Conservation (phyloP, 352 stramenopile genomes). For the Pythium utonaiense region DNA sequence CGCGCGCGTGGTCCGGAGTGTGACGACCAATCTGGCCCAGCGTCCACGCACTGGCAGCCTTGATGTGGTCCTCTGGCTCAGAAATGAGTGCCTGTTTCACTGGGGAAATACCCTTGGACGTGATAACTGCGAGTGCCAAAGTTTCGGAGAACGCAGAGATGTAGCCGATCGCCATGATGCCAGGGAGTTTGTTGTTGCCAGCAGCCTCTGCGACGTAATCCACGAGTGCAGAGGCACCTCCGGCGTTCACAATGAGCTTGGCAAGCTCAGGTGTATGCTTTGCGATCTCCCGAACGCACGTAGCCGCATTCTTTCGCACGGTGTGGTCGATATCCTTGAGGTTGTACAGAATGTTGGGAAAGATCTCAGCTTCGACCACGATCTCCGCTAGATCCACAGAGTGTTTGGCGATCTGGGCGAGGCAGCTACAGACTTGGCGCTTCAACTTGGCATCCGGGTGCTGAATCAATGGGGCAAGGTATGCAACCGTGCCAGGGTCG, state of each 20-base stretch:
- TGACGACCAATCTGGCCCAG: conserved; percentile 93
- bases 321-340: conserved; percentile 93
- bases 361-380: conserved; percentile 95
- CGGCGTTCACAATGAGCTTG: conserved; percentile 94
- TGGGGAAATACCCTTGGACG: conserved; percentile 90
- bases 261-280: conserved; percentile 95
- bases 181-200: conserved; percentile 92
- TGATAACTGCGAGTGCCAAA: conserved; percentile 92
- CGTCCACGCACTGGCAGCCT: conserved; percentile 93
- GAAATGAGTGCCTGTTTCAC: conserved; percentile 92
- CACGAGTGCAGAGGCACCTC: conserved; percentile 91
- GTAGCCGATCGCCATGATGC: conserved; percentile 95
- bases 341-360: conserved; percentile 94
- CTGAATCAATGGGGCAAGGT: conserved; percentile 92
- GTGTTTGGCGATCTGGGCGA: conserved; percentile 95
- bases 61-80: conserved; percentile 95
- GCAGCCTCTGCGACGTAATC: conserved; percentile 90
- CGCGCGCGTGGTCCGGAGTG: conserved; percentile 91
- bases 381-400: conserved; percentile 94
- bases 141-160: conserved; percentile 95
- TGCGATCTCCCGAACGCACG: conserved; percentile 92
- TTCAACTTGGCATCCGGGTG: conserved; percentile 95
- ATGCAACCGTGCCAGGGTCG: conserved; percentile 90
- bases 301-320: conserved; percentile 95
- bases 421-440: conserved; percentile 85